Percentiles rank a stretch among this genome's conserved stretches.
phyloP scores from a whole-genome alignment of 1,284 basidiomycete genomes.

The Puccinia coronata region DNA sequence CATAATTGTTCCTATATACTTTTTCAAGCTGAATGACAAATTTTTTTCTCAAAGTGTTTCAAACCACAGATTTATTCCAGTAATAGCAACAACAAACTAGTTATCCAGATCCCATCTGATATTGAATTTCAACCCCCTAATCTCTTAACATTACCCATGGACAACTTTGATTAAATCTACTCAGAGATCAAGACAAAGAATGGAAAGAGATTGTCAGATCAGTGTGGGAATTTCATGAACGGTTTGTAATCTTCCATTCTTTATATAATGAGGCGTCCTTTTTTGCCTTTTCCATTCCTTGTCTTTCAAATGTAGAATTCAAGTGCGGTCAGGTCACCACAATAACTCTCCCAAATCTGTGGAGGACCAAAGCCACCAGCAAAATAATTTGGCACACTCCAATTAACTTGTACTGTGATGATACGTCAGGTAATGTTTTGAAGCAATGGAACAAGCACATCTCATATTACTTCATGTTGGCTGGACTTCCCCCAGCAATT shows the following conservation, averaged over 20 bases:
- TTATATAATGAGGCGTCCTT: background rate
- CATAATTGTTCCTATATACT: background rate
- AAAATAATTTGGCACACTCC: background rate
- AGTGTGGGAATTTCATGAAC: background rate
- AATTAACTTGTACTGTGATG: conserved; percentile 1
- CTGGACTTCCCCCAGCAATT: too few species aligned
- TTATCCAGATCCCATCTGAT: background rate
- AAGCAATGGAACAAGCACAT: too few species aligned
- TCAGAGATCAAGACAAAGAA: background rate
- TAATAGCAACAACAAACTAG: background rate
- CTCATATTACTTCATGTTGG: too few species aligned
- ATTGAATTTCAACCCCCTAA: background rate
- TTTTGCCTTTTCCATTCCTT: too few species aligned
- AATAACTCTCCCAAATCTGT: background rate
- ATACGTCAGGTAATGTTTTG: conserved; percentile 2
- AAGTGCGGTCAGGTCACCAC: background rate
- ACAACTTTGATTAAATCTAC: background rate
- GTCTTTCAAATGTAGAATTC: background rate
- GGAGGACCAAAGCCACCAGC: background rate
- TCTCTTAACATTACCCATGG: background rate
- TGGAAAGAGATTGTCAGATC: background rate
- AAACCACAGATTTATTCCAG: background rate
- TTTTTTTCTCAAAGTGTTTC: conserved; percentile 21
- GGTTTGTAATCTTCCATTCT: background rate
- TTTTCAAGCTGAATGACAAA: background rate